phyloP scores from a whole-genome alignment of 129 eudicot genomes.

The Tagetes patula region DNA sequence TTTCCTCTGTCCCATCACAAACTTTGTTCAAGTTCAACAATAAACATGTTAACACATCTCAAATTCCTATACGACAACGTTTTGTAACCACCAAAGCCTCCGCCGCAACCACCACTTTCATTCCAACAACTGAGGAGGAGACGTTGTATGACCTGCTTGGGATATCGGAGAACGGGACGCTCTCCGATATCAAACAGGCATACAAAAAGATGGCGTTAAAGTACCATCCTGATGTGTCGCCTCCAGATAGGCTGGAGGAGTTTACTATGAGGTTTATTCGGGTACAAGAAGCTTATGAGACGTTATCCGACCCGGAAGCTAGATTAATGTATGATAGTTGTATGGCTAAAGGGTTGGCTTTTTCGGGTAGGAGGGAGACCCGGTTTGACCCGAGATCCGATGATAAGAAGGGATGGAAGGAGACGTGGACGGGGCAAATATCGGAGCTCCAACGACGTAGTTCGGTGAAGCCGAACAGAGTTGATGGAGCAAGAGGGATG shows the following conservation, averaged over 20 bases:
- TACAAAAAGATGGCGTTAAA: conserved; percentile 49
- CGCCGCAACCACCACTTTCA: conserved; percentile 13
- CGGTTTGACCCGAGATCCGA: conserved; percentile 36
- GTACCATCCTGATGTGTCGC: conserved; percentile 43
- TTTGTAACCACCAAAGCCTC: conserved; percentile 6
- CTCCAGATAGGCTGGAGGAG: conserved; percentile 45
- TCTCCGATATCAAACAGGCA: conserved; percentile 48
- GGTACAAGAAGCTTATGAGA: conserved; percentile 62
- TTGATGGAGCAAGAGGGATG: conserved; percentile 18
- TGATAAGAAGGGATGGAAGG: conserved; percentile 43
- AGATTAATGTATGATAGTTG: conserved; percentile 43
- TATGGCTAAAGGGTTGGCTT: conserved; percentile 35
- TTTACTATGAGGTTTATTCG: conserved; percentile 44
- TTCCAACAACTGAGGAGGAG: conserved; percentile 10
- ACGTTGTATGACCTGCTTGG: conserved; percentile 48
- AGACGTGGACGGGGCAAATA: conserved; percentile 50
- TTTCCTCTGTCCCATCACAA: not conserved
- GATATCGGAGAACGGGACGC: conserved; percentile 34
- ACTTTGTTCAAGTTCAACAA: not conserved
- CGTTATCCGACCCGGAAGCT: conserved; percentile 50
- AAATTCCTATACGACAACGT: not conserved
- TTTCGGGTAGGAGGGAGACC: conserved; percentile 27
- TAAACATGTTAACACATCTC: not conserved
- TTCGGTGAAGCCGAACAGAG: not conserved
- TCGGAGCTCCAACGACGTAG: conserved; percentile 38